Evolutionary conservation across 805 yeast species (phyloP).

Genomic region (Wickerhamomyces bisporus): DNA sequence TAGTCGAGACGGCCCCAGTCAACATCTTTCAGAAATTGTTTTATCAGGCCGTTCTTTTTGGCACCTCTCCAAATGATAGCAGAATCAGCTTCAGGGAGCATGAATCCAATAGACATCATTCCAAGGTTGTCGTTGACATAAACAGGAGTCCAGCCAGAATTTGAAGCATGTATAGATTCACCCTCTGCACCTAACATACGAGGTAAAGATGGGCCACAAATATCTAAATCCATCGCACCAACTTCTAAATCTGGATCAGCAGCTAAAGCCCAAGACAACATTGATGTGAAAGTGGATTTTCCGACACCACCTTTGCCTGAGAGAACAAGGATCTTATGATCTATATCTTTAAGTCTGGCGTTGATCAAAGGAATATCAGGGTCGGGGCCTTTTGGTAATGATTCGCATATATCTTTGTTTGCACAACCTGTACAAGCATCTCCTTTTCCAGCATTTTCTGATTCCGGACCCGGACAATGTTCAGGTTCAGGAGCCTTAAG

Average conservation of each 20-base stretch:
- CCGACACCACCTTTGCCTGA: slow-evolving; percentile 98
- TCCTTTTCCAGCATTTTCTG: slow-evolving; percentile 87
- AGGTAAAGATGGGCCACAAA: slow-evolving; percentile 97
- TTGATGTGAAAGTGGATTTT: slow-evolving; percentile 89
- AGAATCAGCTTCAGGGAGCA: slow-evolving; percentile 89
- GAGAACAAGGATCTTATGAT: slow-evolving; percentile 79
- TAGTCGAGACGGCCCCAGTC: slow-evolving; percentile 92
- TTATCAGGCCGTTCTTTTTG: slow-evolving; percentile 90
- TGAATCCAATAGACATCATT: slow-evolving; percentile 89
- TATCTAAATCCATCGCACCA: slow-evolving; percentile 96
- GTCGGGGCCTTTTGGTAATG: slow-evolving; percentile 91
- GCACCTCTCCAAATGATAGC: slow-evolving; percentile 97
- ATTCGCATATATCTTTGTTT: slow-evolving; percentile 83
- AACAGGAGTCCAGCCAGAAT: slow-evolving; percentile 94
- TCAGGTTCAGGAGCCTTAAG: slow-evolving; percentile 80
- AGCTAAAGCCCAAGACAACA: slow-evolving; percentile 96
- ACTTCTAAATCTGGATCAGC: slow-evolving; percentile 63
- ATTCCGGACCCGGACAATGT: slow-evolving; percentile 98
- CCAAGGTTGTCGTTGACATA: slow-evolving; percentile 94
- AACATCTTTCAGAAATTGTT: slow-evolving; percentile 90
- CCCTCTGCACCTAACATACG: slow-evolving; percentile 89
- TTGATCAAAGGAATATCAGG: slow-evolving; percentile 81
- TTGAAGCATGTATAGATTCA: slow-evolving; percentile 82
- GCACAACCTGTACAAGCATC: slow-evolving; percentile 96
- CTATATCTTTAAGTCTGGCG: slow-evolving; percentile 53